A percentile compares a stretch with the other conserved stretches of the same genome.
These are phyloP conservation scores for Fusarium temperatum DNA, from an alignment of 2,329 filamentous ascomycete species.

Conservation along the genomic window DNA sequence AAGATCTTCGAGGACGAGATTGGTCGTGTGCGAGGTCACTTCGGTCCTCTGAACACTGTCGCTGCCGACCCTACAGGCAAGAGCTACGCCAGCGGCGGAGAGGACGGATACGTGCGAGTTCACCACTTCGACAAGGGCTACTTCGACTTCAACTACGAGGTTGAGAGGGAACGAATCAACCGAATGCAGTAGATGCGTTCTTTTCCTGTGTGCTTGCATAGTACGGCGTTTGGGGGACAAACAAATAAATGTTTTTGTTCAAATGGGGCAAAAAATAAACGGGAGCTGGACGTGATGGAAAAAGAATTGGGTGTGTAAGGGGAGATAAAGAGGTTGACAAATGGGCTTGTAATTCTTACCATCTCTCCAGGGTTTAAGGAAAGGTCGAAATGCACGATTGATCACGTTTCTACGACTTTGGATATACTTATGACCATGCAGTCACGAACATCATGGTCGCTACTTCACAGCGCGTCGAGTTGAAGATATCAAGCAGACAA, in stretches of 20 bases:
- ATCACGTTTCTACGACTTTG: conserved; percentile 38
- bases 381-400: conserved; percentile 41
- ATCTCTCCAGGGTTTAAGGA: conserved; percentile 44
- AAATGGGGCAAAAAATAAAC: conserved; percentile 43
- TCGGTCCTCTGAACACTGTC: conserved; percentile 96
- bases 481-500: conserved; percentile 21
- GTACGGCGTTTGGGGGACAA: conserved; percentile 51
- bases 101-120: conserved; percentile 97
- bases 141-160: conserved; percentile 99
- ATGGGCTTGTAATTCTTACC: conserved; percentile 45
- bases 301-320: conserved; percentile 23
- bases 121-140: conserved; percentile 99
- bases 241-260: conserved; percentile 46
- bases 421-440: conserved; percentile 32
- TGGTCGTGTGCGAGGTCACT: conserved; percentile 95
- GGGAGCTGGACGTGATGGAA: conserved; percentile 27
- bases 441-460: conserved; percentile 25
- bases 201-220: conserved; percentile 54
- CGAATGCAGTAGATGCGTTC: conserved; percentile 49
- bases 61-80: conserved; percentile 91
- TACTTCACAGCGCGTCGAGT: conserved; percentile 20
- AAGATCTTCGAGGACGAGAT: conserved; percentile 99
- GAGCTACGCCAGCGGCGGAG: conserved; percentile 93
- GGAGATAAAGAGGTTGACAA: conserved; percentile 35
- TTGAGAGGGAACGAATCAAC: conserved; percentile 82